phyloP scores from a whole-genome alignment of 257 asterid genomes.

The Petunia axillaris region DNA sequence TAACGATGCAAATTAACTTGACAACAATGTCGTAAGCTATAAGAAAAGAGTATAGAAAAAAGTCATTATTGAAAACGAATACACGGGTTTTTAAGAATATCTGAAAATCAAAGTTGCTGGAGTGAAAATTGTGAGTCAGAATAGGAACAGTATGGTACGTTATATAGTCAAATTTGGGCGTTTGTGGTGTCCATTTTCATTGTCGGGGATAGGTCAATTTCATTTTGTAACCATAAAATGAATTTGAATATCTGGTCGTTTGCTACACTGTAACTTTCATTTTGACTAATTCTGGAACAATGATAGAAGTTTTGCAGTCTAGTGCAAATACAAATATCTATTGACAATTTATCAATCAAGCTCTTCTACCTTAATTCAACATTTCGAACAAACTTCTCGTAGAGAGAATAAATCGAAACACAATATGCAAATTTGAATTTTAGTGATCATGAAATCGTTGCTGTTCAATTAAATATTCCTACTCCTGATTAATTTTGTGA shows the following conservation, averaged over 20 bases:
- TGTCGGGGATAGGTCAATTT: not conserved
- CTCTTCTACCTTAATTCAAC: not conserved
- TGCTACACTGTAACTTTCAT: not conserved
- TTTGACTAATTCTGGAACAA: not conserved
- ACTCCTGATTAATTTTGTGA: too few relatives aligned
- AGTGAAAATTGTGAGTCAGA: conserved; percentile 3
- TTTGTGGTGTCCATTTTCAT: not conserved
- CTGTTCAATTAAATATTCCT: not conserved
- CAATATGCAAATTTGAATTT: too few relatives aligned
- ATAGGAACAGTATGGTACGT: not conserved
- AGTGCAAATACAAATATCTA: too few relatives aligned
- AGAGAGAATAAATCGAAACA: not conserved
- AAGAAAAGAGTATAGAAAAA: too few relatives aligned
- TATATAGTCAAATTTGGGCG: conserved; percentile 22
- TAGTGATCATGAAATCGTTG: not conserved
- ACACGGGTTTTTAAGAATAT: not conserved
- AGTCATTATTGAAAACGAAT: too few relatives aligned
- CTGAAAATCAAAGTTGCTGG: not conserved
- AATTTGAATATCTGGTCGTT: not conserved
- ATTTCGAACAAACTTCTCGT: not conserved
- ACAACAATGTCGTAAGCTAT: too few relatives aligned
- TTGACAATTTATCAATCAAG: not conserved
- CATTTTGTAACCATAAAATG: not conserved
- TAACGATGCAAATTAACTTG: too few relatives aligned
- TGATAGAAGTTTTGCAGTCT: too few relatives aligned